Base-by-base conservation (phyloP, 148 eudicot genomes). In the Polygonum maritimum region DNA sequence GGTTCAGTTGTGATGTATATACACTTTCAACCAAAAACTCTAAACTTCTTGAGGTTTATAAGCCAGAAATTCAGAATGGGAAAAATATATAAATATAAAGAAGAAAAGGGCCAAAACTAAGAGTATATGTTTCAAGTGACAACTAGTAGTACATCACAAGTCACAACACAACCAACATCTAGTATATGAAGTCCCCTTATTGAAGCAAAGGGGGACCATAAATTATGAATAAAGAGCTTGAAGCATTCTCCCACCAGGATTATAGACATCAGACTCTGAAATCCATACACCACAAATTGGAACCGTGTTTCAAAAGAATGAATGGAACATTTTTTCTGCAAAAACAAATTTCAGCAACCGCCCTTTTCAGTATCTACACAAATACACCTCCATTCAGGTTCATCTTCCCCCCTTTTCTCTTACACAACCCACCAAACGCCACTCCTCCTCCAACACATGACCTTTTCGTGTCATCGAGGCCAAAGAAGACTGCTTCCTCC, bases 141-240 rank as follows among this genome's bases (percentile, higher is more conserved):
- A 21, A 38, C 19, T 39, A 44, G 19, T 41, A 44, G 19, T 41
- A 44, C 75, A 72, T 13, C 47, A 18, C 74, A 72, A n/a, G 4
- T 22, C 49, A 71, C 49, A 71, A 71, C 26, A 69, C 71, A 69
- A 16, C 15, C 74, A 44, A 71, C 51, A 41, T 41, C 74, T 71
- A 31, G 16, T 67, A 44, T 41, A 21, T 45, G 16, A 72, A 70
- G 33, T 72, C 75, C 75, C 75, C 54, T 72, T 72, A 72, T 72
- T 72, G 75, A 45, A 72, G 35, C 33, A 44, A 72, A 3, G 40
- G 41, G 71, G 71, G 45, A 19, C 10, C 75, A 44, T 48, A 72
- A 72, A 72, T 72, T 72, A 72, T 72, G 75, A 72, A 72, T 72
- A 44, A 72, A 72, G 52, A 72, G 8, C 49, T 22, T 72, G 16